phyloP scores from a whole-genome alignment of 2,329 filamentous ascomycete genomes.

The Calonectria honghensis region DNA sequence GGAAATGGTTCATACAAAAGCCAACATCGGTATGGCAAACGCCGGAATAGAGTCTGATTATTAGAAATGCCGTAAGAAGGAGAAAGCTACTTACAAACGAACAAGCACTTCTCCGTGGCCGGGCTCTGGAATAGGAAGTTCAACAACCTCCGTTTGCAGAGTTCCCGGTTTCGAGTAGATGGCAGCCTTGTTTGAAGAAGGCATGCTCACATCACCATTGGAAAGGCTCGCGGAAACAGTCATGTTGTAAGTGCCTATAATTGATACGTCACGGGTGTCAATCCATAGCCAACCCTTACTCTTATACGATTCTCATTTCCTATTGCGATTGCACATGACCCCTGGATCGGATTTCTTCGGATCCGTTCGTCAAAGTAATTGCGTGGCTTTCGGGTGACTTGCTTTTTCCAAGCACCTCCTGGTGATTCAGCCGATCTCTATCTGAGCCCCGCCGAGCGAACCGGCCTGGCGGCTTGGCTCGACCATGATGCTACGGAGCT shows the following conservation, averaged over 20 bases:
- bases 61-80: background rate
- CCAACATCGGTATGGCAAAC: constrained; percentile 40
- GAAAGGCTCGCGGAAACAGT: background rate
- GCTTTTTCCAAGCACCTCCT: background rate
- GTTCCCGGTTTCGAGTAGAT: constrained; percentile 33
- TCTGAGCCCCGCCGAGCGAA: background rate
- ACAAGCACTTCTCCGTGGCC: constrained; percentile 33
- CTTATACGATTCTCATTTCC: background rate
- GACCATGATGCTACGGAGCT: too few relatives aligned
- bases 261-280: background rate
- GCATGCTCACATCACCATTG: constrained; percentile 3
- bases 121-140: constrained; percentile 30
- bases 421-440: background rate
- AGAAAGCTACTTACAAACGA: constrained; percentile 7
- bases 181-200: constrained; percentile 10
- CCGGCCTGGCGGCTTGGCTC: too few relatives aligned
- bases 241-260: background rate
- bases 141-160: constrained; percentile 29
- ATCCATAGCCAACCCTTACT: background rate
- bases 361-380: background rate
- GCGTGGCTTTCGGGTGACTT: background rate
- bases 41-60: constrained; percentile 29
- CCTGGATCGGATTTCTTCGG: background rate
- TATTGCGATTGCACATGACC: background rate
- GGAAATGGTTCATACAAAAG: constrained; percentile 35